Base-by-base conservation (phyloP, 331 rosid genomes). In the Malus hybrid region DNA sequence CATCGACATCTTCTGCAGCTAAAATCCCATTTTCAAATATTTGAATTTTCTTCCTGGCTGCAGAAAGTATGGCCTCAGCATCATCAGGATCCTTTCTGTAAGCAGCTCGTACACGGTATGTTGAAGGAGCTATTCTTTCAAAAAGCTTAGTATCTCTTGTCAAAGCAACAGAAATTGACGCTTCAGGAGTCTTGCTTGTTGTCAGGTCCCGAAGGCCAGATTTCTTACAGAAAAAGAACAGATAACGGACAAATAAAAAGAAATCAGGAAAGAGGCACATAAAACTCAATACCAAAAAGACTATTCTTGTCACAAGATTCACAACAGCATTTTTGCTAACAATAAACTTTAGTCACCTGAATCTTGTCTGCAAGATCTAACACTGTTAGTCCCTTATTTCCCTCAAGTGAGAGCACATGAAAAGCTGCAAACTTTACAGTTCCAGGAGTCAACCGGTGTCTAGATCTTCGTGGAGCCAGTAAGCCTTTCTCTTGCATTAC, bases 151-250 rank as follows among this genome's bases (percentile, higher is more conserved):
- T 83, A 81, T 94, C 99, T 90, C 99, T 92, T 4, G 99, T 92
- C 90, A 94, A 86, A 82, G 99, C 99, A 80, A 94, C 99, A 62
- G 99, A 94, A 78, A 94, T 94, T 11, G 99, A 94, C 71, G 99
- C 99, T 87, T 94, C 99, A 14, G 99, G 99, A 11, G 99, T 94
- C 86, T 87, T 94, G 87, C 99, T 94, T 64, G 97, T 90, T 7
- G 97, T 88, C 85, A 94, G 88, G 90, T 94, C 99, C 84, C 99
- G 83, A 69, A 94, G 99, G 78, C 97, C 99, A 85, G 97, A 94
- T 90, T 91, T 94, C 99, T 94, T 78, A 42, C 58, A 65, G 60
- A 53, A 42, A 7, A 52, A 71, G 33, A 12, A 71, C 44, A 26
- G 18, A 65, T 14, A 36, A 46, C 16, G 39, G 39, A 58, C 36